Base-by-base conservation (phyloP, 192 early-diverging fungal genomes). In the Linnemannia hyalina region DNA sequence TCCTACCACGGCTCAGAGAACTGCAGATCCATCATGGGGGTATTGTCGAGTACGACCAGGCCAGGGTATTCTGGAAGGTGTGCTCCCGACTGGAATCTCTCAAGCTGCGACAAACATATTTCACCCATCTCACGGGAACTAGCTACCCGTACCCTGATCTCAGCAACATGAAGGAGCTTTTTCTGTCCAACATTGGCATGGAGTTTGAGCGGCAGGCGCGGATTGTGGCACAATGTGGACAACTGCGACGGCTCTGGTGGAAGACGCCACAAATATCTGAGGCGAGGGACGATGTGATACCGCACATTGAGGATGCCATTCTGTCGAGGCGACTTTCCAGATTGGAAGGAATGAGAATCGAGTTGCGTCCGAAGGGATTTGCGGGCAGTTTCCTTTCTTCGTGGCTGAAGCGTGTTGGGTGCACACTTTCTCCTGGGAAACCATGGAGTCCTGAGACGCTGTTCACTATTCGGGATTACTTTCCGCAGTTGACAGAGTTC, bases 191-290 rank as follows among this genome's bases (percentile, higher is more conserved):
- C n/a, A 8, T 60, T 23, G 23, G 9, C 9, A 60, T 60, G 57
- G 9, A 29, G n/a, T 60, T 60, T 60, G 57, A n/a, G 0, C 22
- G 57, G 23, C 57, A 60, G 57, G 57, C n/a, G 2, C 57, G 57
- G 57, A 60, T 60, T 60, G 57, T 60, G 57, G 57, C 57, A 8
- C 57, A n/a, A n/a, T 60, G 57, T 60, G 57, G 57, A n/a, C 57
- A 60, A n/a, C n/a, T 60, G n/a, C 57, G n/a, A 9, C 22, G 57
- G n/a, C 8, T 60, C 6, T 60, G 22, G 57, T 60, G 57, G 57
- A n/a, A 11, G 2, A 46, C 44, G 10, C 1, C 13, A 2, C 11
- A 46, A 46, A 15, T 0, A 15, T 46, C 44, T 6, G 10, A n/a
- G n/a, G 9, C 7, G n/a, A 60, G n/a, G 57, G 29, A 9, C 57